Percentiles rank a stretch among this genome's conserved stretches.
These are phyloP conservation scores for Amylostereum chailletii DNA, from an alignment of 1,284 basidiomycete species.

Conservation along the genomic window DNA sequence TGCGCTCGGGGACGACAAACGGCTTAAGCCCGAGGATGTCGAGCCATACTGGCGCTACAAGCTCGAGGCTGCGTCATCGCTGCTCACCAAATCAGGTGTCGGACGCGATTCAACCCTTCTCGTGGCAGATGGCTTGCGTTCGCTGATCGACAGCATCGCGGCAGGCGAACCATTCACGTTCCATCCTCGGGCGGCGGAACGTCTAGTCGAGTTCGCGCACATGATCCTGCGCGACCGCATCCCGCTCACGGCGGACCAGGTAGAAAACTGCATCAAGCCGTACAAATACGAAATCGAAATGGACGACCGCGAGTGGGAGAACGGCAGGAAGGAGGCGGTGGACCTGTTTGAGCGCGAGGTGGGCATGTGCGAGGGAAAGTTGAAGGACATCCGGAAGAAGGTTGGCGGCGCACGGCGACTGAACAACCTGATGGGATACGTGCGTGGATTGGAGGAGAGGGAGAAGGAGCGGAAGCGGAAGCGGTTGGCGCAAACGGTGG, in stretches of 20 bases:
- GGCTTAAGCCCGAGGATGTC: constrained; percentile 67
- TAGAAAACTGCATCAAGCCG: constrained; percentile 99
- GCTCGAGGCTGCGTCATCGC: constrained; percentile 84
- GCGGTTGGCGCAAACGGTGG: constrained; percentile 25
- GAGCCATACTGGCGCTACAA: constrained; percentile 96
- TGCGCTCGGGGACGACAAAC: constrained; percentile 63
- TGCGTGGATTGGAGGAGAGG: constrained; percentile 76
- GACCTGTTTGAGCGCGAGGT: constrained; percentile 82
- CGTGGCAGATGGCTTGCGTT: constrained; percentile 90
- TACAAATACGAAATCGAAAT: constrained; percentile 97
- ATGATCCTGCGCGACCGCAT: constrained; percentile 88
- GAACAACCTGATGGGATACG: constrained; percentile 73
- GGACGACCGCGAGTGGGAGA: constrained; percentile 86
- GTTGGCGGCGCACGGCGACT: constrained; percentile 83
- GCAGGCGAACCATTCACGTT: constrained; percentile 86
- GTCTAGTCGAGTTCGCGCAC: constrained; percentile 88
- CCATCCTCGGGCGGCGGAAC: constrained; percentile 83
- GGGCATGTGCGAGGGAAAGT: constrained; percentile 75
- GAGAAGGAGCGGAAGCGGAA: constrained; percentile 62
- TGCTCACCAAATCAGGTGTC: constrained; percentile 95
- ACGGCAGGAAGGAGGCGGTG: constrained; percentile 69
- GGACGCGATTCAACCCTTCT: constrained; percentile 89
- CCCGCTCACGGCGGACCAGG: constrained; percentile 91
- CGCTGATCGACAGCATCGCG: constrained; percentile 84
- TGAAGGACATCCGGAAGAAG: constrained; percentile 78